Evolutionary conservation across 1,284 basidiomycete genomes (phyloP).

Genomic region (Boletus hoseneyae): DNA sequence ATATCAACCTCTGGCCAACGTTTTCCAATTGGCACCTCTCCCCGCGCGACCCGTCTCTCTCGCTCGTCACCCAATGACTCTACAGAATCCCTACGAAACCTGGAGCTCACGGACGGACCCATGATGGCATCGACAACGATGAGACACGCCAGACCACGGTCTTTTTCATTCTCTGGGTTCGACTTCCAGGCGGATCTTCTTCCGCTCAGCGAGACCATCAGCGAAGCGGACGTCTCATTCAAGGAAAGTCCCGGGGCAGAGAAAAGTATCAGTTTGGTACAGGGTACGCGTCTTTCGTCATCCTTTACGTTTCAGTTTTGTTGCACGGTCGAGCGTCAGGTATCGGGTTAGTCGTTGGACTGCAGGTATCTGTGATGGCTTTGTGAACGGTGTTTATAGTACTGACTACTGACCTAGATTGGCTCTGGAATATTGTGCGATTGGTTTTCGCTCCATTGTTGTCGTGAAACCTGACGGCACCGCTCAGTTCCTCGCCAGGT

Average conservation of each 20-base stretch:
- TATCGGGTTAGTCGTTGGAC: constrained; percentile 80
- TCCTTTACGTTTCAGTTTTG: background rate
- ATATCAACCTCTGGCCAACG: constrained; percentile 13
- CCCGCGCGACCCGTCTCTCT: constrained; percentile 41
- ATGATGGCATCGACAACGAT: constrained; percentile 28
- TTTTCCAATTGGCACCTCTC: constrained; percentile 30
- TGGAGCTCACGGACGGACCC: constrained; percentile 70
- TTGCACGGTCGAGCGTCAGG: constrained; percentile 41
- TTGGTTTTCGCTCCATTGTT: constrained; percentile 20
- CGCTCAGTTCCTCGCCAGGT: constrained; percentile 77
- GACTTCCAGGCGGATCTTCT: constrained; percentile 76
- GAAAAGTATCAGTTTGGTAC: constrained; percentile 74
- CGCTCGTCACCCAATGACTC: constrained; percentile 48
- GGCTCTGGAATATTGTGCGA: constrained; percentile 88
- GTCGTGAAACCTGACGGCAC: constrained; percentile 1
- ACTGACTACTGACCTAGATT: constrained; percentile 45
- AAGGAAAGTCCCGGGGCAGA: constrained; percentile 52
- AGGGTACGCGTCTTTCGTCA: constrained; percentile 50
- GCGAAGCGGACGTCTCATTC: constrained; percentile 52
- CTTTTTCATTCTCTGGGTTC: constrained; percentile 74
- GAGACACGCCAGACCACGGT: constrained; percentile 43
- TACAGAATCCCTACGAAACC: constrained; percentile 68
- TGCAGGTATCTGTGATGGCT: constrained; percentile 49
- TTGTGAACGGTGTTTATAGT: background rate
- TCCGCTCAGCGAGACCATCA: constrained; percentile 72